A percentile compares a stretch with the other conserved stretches of the same genome.
Conservation (phyloP, 2,329 filamentous ascomycete genomes). For the Stagonosporopsis tanaceti region DNA sequence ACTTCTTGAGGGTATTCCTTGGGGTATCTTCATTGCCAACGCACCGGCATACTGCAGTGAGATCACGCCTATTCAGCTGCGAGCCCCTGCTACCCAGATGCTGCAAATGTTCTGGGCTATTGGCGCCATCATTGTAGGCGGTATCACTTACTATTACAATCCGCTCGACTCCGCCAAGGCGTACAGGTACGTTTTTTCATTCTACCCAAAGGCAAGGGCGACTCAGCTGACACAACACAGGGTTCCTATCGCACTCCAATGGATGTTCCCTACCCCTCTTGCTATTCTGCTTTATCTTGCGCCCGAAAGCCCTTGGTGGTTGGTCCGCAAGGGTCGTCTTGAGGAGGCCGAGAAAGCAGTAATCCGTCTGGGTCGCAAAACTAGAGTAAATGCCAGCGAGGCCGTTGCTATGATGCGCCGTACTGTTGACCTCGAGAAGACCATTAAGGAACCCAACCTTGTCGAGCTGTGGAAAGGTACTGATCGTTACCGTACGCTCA, state of each 20-base stretch:
- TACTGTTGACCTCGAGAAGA: conserved; percentile 63
- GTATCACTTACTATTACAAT: conserved; percentile 64
- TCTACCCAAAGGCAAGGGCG: background rate
- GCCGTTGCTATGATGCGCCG: conserved; percentile 67
- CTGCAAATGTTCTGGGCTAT: conserved; percentile 73
- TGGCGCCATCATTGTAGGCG: conserved; percentile 67
- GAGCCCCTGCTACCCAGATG: conserved; percentile 68
- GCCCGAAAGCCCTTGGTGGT: conserved; percentile 62
- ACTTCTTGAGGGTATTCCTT: conserved; percentile 68
- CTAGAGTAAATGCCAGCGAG: conserved; percentile 53
- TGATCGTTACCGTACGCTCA: conserved; percentile 62
- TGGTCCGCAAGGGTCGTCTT: conserved; percentile 55
- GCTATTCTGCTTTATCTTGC: conserved; percentile 56
- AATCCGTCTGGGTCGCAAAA: conserved; percentile 58
- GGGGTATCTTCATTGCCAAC: conserved; percentile 73
- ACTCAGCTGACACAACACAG: conserved; percentile 25
- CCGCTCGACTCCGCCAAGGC: conserved; percentile 11
- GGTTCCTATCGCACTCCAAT: conserved; percentile 50
- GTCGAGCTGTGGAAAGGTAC: conserved; percentile 64
- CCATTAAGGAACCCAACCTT: conserved; percentile 56
- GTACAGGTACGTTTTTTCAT: conserved; percentile 28
- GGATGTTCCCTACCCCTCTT: conserved; percentile 56
- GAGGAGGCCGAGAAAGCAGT: conserved; percentile 57
- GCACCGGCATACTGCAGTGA: conserved; percentile 69
- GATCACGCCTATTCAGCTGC: conserved; percentile 66